phyloP scores from a whole-genome alignment of 139 green algal genomes.

The Chlorella vulgaris region DNA sequence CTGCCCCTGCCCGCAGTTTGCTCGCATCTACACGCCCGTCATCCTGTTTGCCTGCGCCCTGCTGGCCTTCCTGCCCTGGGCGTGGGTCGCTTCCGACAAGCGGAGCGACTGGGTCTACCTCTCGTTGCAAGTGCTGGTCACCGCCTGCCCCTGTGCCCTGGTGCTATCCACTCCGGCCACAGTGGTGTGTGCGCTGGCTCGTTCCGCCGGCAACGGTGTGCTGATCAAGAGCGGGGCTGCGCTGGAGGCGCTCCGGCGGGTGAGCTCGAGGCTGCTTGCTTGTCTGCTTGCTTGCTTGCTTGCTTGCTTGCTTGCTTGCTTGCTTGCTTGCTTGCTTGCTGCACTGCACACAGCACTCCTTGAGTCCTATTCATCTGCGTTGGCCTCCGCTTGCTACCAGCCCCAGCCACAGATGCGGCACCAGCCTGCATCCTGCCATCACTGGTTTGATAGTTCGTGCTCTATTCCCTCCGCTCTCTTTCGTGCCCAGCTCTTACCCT shows the following conservation, averaged over 20 bases:
- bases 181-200: conserved; percentile 56
- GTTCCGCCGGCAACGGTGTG: conserved; percentile 63
- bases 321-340: neutral
- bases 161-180: conserved; percentile 84
- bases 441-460: too few species aligned
- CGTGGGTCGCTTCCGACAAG: neutral
- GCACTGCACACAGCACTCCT: neutral
- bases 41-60: conserved; percentile 65
- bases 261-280: conserved; percentile 29
- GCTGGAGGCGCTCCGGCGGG: conserved; percentile 72
- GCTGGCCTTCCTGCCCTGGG: conserved; percentile 59
- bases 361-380: too few species aligned
- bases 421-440: too few species aligned
- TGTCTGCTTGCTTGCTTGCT: neutral
- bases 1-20: conserved; percentile 47
- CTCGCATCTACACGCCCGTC: conserved; percentile 75
- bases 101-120: conserved; percentile 68
- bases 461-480: too few species aligned
- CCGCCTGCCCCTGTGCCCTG: conserved; percentile 85
- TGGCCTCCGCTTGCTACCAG: too few species aligned
- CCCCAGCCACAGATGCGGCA: too few species aligned
- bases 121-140: conserved; percentile 80
- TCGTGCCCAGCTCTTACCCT: too few species aligned
- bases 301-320: neutral
- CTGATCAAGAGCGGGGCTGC: conserved; percentile 76